Conservation (phyloP, 495 filamentous ascomycete genomes). For the Cetradonia linearis region DNA sequence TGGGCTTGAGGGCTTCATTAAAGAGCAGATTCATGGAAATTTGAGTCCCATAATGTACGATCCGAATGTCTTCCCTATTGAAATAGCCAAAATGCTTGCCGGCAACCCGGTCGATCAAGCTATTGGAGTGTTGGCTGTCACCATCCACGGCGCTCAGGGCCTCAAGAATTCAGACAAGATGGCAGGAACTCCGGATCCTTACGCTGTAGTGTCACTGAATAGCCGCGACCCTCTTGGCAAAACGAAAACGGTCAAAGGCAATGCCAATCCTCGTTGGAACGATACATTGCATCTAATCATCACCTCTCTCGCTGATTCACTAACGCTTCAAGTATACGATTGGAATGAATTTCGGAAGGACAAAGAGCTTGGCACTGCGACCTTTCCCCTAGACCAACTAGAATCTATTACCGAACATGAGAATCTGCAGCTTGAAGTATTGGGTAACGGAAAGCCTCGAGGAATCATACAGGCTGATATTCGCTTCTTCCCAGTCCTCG, state of each 20-base stretch:
- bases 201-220: constrained; percentile 79
- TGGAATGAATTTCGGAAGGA: constrained; percentile 95
- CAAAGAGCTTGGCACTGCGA: constrained; percentile 81
- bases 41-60: constrained; percentile 93
- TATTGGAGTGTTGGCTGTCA: constrained; percentile 86
- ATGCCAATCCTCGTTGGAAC: constrained; percentile 81
- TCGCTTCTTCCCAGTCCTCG: constrained; percentile 89
- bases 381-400: constrained; percentile 72
- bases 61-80: constrained; percentile 95
- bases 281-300: constrained; percentile 93
- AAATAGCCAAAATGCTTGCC: constrained; percentile 97
- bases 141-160: constrained; percentile 78
- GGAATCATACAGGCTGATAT: constrained; percentile 73
- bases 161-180: constrained; percentile 94
- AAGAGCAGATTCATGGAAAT: constrained; percentile 89
- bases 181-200: constrained; percentile 87
- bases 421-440: constrained; percentile 73
- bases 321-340: constrained; percentile 77
- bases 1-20: constrained; percentile 83
- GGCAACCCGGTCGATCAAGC: constrained; percentile 89
- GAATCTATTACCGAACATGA: constrained; percentile 68
- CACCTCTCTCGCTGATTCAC: constrained; percentile 72
- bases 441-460: constrained; percentile 70
- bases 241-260: constrained; percentile 82
- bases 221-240: constrained; percentile 65